Conservation (phyloP, 495 filamentous ascomycete species). For the Friedmanniomyces endolithicus region DNA sequence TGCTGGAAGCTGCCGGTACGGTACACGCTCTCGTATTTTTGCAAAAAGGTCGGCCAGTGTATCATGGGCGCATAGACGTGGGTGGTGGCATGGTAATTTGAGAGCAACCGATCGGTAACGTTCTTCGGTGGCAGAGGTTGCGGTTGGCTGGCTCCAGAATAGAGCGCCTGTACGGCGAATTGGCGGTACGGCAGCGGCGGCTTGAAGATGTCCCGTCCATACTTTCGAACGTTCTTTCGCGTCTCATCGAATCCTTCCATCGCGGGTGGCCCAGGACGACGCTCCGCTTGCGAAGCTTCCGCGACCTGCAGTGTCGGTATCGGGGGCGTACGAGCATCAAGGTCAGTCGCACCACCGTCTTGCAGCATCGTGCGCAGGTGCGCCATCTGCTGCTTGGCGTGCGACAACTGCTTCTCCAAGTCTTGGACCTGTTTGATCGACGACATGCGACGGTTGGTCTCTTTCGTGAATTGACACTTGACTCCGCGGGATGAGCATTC, state of each 20-base stretch:
- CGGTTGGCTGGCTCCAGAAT: constrained; percentile 37
- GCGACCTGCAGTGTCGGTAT: constrained; percentile 56
- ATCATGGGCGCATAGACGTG: constrained; percentile 74
- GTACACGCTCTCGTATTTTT: constrained; percentile 68
- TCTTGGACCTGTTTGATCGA: constrained; percentile 99
- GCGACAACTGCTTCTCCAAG: constrained; percentile 77
- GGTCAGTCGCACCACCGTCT: constrained; percentile 39
- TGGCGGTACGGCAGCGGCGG: constrained; percentile 60
- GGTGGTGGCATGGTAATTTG: constrained; percentile 59
- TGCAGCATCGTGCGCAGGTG: constrained; percentile 51
- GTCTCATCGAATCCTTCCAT: constrained; percentile 59
- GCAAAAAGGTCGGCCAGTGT: constrained; percentile 76
- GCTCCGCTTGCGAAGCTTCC: constrained; percentile 50
- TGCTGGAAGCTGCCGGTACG: constrained; percentile 49
- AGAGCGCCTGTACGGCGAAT: constrained; percentile 37
- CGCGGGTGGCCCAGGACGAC: constrained; percentile 37
- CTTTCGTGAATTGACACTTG: constrained; percentile 97
- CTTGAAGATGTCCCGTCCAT: constrained; percentile 70
- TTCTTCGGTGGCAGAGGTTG: constrained; percentile 52
- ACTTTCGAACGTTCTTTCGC: constrained; percentile 58
- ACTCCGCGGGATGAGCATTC: constrained; percentile 92
- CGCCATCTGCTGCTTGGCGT: constrained; percentile 58
- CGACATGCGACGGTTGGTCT: constrained; percentile 96
- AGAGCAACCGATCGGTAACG: constrained; percentile 61
- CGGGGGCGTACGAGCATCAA: constrained; percentile 44